These are phyloP conservation scores for Oidiodendron maius DNA, from an alignment of 495 filamentous ascomycete genomes.

Conservation along the genomic window DNA sequence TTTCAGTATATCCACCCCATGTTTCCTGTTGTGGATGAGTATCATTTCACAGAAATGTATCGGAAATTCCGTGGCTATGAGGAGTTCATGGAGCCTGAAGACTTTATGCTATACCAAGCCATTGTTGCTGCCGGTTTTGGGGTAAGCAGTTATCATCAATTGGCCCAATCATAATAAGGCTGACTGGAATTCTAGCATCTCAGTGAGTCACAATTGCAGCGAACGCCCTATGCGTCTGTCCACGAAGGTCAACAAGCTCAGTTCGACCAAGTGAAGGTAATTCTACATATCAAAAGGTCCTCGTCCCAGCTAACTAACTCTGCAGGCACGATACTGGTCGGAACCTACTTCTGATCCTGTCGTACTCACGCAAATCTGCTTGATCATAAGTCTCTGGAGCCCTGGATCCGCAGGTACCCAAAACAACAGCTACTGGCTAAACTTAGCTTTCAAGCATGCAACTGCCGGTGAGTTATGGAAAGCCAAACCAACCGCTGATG, in stretches of 20 bases:
- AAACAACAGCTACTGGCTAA: conserved; percentile 15
- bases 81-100: conserved; percentile 5
- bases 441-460: conserved; percentile 13
- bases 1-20: conserved; percentile 11
- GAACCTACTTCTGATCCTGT: conserved; percentile 7
- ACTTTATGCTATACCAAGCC: conserved; percentile 10
- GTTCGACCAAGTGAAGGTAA: conserved; percentile 5
- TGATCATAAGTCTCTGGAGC: conserved; percentile 9
- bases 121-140: conserved; percentile 10
- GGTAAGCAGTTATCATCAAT: neutral
- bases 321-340: conserved; percentile 11
- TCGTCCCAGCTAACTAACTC: neutral
- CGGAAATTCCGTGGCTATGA: conserved; percentile 8
- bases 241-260: conserved; percentile 10
- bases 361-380: conserved; percentile 7
- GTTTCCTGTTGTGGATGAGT: conserved; percentile 11
- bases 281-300: neutral
- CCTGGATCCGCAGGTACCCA: conserved; percentile 5
- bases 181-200: conserved; percentile 5
- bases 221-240: conserved; percentile 8
- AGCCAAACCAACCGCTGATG: neutral
- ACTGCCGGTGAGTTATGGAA: conserved; percentile 3
- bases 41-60: conserved; percentile 6
- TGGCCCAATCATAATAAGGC: neutral
- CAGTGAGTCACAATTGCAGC: conserved; percentile 5